Conservation (phyloP, 495 filamentous ascomycete species). For the Penicillium daleae region DNA sequence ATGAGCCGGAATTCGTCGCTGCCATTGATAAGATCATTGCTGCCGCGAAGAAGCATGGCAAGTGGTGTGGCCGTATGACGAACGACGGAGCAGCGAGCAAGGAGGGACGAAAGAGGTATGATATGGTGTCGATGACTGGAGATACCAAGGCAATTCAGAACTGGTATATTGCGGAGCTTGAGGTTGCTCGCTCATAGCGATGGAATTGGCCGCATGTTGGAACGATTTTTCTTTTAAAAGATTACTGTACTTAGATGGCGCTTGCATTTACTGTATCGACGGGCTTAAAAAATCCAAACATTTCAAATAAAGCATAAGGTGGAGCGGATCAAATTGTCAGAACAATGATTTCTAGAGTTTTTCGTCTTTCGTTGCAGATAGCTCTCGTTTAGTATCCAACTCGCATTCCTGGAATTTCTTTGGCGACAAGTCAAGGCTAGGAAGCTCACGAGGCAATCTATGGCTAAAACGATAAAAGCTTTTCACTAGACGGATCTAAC, state of each 20-base stretch:
- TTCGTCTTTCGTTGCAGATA: too few relatives aligned
- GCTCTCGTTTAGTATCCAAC: too few relatives aligned
- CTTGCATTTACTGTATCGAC: not conserved
- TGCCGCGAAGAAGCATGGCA: constrained; percentile 37
- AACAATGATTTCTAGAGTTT: too few relatives aligned
- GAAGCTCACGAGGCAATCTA: too few relatives aligned
- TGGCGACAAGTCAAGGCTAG: too few relatives aligned
- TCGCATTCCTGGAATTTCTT: too few relatives aligned
- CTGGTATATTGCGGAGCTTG: constrained; percentile 41
- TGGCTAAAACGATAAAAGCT: too few relatives aligned
- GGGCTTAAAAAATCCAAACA: too few relatives aligned
- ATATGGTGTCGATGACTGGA: constrained; percentile 39
- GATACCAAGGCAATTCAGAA: constrained; percentile 42
- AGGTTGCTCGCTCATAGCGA: constrained; percentile 36
- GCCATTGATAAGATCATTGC: constrained; percentile 38
- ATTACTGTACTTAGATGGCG: not conserved
- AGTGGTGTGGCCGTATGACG: constrained; percentile 38
- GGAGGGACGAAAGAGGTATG: constrained; percentile 31
- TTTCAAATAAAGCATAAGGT: too few relatives aligned
- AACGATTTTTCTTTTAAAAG: not conserved
- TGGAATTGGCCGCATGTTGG: not conserved
- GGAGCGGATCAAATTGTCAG: too few relatives aligned
- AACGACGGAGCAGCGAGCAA: constrained; percentile 34
- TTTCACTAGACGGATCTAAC: too few relatives aligned
- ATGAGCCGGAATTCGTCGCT: constrained; percentile 39